Conservation (phyloP, 352 stramenopile species). For the Halophytophthora polymorphica region DNA sequence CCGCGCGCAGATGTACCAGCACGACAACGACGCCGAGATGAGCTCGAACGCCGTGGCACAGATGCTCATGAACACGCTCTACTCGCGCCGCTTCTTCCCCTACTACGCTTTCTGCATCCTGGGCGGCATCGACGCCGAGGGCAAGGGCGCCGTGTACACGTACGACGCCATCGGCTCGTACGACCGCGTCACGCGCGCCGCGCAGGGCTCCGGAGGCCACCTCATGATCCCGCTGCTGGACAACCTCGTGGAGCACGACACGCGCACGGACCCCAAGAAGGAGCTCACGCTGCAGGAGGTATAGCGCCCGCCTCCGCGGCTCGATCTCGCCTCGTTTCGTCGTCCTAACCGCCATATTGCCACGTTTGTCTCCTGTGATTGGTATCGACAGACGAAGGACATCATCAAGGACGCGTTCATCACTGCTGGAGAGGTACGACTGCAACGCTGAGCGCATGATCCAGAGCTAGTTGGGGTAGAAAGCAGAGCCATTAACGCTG, state of each 20-base stretch:
- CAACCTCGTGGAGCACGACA: slow-evolving; percentile 93
- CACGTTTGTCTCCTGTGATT: background rate
- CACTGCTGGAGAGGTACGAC: slow-evolving; percentile 90
- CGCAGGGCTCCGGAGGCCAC: slow-evolving; percentile 90
- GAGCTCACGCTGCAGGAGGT: slow-evolving; percentile 89
- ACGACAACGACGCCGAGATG: slow-evolving; percentile 96
- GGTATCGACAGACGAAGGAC: slow-evolving; percentile 79
- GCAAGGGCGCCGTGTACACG: slow-evolving; percentile 96
- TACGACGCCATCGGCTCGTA: slow-evolving; percentile 97
- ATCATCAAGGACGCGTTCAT: slow-evolving; percentile 99
- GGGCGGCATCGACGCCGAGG: slow-evolving; percentile 94
- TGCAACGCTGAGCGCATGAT: too few species aligned
- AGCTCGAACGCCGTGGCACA: slow-evolving; percentile 92
- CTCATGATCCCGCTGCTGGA: slow-evolving; percentile 98
- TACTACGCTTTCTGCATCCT: slow-evolving; percentile 99
- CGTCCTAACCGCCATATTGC: background rate
- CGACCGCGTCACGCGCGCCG: slow-evolving; percentile 71
- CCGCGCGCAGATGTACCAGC: slow-evolving; percentile 86
- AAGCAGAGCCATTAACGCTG: too few species aligned
- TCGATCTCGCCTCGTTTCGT: background rate
- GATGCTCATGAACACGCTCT: slow-evolving; percentile 98
- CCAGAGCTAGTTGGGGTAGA: too few species aligned
- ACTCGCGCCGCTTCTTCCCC: slow-evolving; percentile 98
- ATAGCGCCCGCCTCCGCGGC: background rate
- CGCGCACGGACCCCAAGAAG: slow-evolving; percentile 91